These are phyloP conservation scores for Chrysoporthe austroafricana DNA, from an alignment of 2,329 filamentous ascomycete genomes.

Conservation along the genomic window DNA sequence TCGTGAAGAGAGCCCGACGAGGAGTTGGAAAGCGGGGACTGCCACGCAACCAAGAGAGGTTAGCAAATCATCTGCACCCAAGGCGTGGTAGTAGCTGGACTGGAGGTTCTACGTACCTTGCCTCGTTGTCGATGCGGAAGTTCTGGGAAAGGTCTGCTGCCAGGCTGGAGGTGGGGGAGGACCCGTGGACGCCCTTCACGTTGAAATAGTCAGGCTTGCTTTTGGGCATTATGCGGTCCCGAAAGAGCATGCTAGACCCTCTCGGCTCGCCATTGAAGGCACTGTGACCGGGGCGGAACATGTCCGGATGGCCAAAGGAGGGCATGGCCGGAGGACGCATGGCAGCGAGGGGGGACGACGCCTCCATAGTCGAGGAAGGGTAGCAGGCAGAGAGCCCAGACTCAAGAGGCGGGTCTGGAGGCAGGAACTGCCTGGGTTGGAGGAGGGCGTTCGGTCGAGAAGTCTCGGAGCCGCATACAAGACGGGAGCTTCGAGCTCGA, in stretches of 20 bases:
- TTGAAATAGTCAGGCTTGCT: slow-evolving; percentile 78
- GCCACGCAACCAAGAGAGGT: slow-evolving; percentile 31
- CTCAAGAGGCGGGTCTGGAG: slow-evolving; percentile 7
- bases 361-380: slow-evolving; percentile 68
- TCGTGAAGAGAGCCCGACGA: slow-evolving; percentile 81
- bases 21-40: slow-evolving; percentile 85
- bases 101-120: slow-evolving; percentile 67
- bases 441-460: slow-evolving; percentile 14
- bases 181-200: slow-evolving; percentile 75
- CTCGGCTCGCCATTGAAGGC: slow-evolving; percentile 57
- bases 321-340: slow-evolving; percentile 78
- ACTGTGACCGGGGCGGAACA: slow-evolving; percentile 55
- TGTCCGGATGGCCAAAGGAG: slow-evolving; percentile 61
- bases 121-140: slow-evolving; percentile 83
- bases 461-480: slow-evolving; percentile 17
- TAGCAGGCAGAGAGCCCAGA: slow-evolving; percentile 18
- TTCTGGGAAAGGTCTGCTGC: slow-evolving; percentile 96
- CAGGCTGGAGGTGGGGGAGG: slow-evolving; percentile 87
- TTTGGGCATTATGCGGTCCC: slow-evolving; percentile 66
- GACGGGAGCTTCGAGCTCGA: slow-evolving; percentile 8
- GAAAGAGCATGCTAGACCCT: slow-evolving; percentile 75
- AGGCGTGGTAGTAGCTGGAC: neutral
- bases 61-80: slow-evolving; percentile 20
- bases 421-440: slow-evolving; percentile 15
- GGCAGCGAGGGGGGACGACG: slow-evolving; percentile 90